Base-by-base conservation (phyloP, 2,329 filamentous ascomycete species). In the Cladorrhinum sp. region DNA sequence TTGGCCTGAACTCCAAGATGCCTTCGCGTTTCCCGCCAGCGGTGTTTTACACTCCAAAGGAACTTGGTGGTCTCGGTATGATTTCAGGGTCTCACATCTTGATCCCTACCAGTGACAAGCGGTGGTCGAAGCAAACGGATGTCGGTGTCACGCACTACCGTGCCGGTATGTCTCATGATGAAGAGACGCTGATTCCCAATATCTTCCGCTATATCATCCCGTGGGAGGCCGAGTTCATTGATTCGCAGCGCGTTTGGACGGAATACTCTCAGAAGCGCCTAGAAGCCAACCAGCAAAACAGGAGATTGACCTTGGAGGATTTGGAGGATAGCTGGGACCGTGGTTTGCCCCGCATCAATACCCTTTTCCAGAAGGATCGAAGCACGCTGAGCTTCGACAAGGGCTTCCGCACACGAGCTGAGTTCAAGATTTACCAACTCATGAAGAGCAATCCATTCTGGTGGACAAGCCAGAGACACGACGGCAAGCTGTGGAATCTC, bases 361-460 rank as follows among this genome's bases (percentile, higher is more conserved):
- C 95, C 0, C 81, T 99, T 1, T 99, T 99, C 86, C 95, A 99
- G 74, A 99, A 99, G 75, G 95, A 99, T 69, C 85, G 95, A 70
- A 97, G 92, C 74, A 99, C 95, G 0, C 83, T 99, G 65, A 96
- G 92, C 71, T 99, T 99, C 71, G 95, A 99, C 79, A 99, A 99
- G 78, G 95, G 95, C 58, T 99, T 98, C 87, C 89, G 95, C 67
- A 88, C 93, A 13, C 85, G 95, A 57, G 92, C 93, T 10, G 95
- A 99, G 74, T 99, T 99, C 81, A 99, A 99, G 81, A 88, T 95
- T 27, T 99, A 98, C 73, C 93, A 98, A 74, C 81, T 98, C 62
- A 98, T 99, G 93, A 97, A 96, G 85, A 96, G 90, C 77, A 97
- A 98, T 73, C 95, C 95, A 0, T 98, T 98, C 81, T 97, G 93